phyloP scores from a whole-genome alignment of 345 rosid species.

The Populus ilicifolia region DNA sequence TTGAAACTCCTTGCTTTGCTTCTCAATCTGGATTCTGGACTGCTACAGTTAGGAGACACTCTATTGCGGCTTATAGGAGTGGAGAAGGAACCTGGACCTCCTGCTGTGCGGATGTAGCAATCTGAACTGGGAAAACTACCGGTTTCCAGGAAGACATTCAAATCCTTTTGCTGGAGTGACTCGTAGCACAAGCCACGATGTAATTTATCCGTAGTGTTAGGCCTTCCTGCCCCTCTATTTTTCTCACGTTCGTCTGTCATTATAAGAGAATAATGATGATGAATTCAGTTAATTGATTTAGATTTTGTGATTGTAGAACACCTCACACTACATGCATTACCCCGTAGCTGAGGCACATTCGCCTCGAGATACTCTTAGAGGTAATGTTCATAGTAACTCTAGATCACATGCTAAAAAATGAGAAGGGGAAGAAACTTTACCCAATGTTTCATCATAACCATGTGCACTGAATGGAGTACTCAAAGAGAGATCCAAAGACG shows the following conservation, averaged over 20 bases:
- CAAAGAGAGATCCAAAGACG: not conserved
- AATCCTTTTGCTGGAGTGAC: slow-evolving; percentile 3
- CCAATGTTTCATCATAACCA: not conserved
- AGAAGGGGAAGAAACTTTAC: not conserved
- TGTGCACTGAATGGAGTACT: not conserved
- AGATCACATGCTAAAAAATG: not conserved
- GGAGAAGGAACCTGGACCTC: not conserved
- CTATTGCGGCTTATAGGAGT: not conserved
- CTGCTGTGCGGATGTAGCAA: not conserved
- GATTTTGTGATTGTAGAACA: not conserved
- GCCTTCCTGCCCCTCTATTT: not conserved
- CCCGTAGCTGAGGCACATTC: too few relatives aligned
- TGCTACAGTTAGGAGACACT: not conserved
- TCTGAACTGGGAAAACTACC: not conserved
- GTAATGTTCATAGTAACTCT: too few relatives aligned
- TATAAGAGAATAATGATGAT: not conserved
- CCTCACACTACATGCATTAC: not conserved
- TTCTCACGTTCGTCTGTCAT: not conserved
- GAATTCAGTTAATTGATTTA: too few relatives aligned
- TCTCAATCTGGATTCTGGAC: slow-evolving; percentile 13
- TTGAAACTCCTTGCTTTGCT: slow-evolving; percentile 11
- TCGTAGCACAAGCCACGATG: slow-evolving; percentile 6
- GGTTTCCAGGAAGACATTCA: not conserved
- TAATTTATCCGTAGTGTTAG: not conserved
- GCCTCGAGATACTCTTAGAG: too few relatives aligned